phyloP scores from a whole-genome alignment of 75 land plant species.

The Sequoia sempervirens region DNA sequence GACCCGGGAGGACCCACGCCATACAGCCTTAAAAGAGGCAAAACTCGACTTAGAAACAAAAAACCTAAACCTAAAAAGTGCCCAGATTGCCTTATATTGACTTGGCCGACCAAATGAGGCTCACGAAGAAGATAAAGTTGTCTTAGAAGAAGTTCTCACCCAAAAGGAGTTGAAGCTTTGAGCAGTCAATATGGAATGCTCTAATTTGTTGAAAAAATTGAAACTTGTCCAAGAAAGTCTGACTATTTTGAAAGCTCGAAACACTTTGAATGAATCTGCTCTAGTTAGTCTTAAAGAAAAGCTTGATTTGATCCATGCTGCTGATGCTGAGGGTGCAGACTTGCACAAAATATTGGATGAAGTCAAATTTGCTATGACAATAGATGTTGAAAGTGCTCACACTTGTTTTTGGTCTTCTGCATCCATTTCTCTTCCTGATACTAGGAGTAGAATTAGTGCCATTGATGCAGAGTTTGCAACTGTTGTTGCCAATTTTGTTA shows the following conservation, averaged over 20 bases:
- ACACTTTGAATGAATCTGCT: constrained; percentile 15
- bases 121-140: constrained; percentile 1
- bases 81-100: too few relatives aligned
- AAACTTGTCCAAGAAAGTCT: constrained; percentile 17
- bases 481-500: constrained; percentile 15
- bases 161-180: constrained; percentile 21
- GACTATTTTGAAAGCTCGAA: constrained; percentile 15
- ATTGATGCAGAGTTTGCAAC: constrained; percentile 28
- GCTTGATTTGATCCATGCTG: constrained; percentile 22
- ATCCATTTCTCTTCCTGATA: constrained; percentile 10
- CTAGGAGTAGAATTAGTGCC: constrained; percentile 13
- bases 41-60: too few relatives aligned
- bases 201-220: constrained; percentile 17
- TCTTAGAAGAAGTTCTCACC: constrained; percentile 12
- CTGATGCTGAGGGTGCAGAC: constrained; percentile 10
- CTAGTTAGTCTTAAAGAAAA: constrained; percentile 18
- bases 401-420: neutral
- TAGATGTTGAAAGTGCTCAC: neutral
- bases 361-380: neutral
- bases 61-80: too few relatives aligned
- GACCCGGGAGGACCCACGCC: too few relatives aligned
- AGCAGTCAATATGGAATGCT: constrained; percentile 21
- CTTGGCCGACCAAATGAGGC: too few relatives aligned
- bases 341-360: constrained; percentile 8
- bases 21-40: too few relatives aligned